Percentiles rank a stretch among this genome's conserved stretches.
These are phyloP conservation scores for Kwoniella shandongensis DNA, from an alignment of 768 basidiomycete species.

Conservation along the genomic window DNA sequence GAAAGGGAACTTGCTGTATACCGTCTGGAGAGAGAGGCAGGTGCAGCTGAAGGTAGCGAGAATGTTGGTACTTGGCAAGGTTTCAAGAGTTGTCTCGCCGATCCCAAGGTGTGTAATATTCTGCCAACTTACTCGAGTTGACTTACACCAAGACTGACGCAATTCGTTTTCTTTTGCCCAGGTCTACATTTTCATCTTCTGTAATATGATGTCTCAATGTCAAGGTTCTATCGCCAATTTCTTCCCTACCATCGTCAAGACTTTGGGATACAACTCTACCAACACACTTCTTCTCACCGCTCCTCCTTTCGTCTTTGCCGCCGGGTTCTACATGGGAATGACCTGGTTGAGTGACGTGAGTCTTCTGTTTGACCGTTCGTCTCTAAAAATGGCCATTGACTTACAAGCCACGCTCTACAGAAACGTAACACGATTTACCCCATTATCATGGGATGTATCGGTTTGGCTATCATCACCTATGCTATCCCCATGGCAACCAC, in stretches of 20 bases:
- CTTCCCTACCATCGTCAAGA: conserved; percentile 33
- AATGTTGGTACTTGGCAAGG: conserved; percentile 5
- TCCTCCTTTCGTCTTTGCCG: conserved; percentile 19
- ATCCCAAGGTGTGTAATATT: conserved; percentile 16
- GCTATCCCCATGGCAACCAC: conserved; percentile 34
- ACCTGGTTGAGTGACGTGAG: conserved; percentile 16
- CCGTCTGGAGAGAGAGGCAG: conserved; percentile 28
- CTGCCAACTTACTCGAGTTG: neutral
- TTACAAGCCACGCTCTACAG: too few species aligned
- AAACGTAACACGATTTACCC: conserved; percentile 33
- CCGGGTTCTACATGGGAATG: conserved; percentile 12
- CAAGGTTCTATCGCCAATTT: conserved; percentile 28
- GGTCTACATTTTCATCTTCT: conserved; percentile 22
- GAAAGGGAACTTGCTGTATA: conserved; percentile 32
- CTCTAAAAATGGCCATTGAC: too few species aligned
- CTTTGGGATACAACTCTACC: conserved; percentile 28
- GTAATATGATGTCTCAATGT: conserved; percentile 27
- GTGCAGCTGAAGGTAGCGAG: conserved; percentile 25
- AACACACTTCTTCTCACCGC: conserved; percentile 23
- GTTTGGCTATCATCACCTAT: conserved; percentile 29
- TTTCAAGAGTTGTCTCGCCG: conserved; percentile 12
- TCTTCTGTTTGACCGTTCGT: neutral
- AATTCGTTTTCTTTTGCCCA: neutral
- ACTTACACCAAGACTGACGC: neutral
- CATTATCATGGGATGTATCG: conserved; percentile 31